Evolutionary conservation across 2,329 filamentous ascomycete genomes (phyloP), one percentile per base, ranked within the genome.

Genomic region (Aspergillus novoparasiticus): DNA sequence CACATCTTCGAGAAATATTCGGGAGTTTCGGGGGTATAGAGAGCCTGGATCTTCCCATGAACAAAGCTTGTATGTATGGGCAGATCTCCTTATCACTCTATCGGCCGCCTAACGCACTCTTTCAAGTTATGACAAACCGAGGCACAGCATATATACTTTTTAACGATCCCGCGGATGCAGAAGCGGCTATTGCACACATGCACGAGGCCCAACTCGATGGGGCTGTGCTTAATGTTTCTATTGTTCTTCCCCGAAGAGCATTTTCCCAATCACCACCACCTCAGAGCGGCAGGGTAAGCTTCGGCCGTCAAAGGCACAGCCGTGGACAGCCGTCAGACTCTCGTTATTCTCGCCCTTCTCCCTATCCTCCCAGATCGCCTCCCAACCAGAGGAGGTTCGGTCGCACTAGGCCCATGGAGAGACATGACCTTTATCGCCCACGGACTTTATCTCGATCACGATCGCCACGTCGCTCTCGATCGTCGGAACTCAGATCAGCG

Each of bases 171-270:
- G 83, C 86, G 57, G 90, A 94, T 67, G 94, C 95, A 28, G 93
- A 97, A 79, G 84, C 88, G 16, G 95, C 95, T 32, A 96, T 97
- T 70, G 88, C 94, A 21, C 92, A 96, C 76, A 98, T 99, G 95
- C 95, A 99, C 78, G 95, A 99, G 80, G 93, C 92, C n/a, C 92
- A 96, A 74, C 81, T 97, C 32, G 94, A 97, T 77, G 93, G 93
- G 58, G 87, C 89, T 26, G 84, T 88, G 45, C 89, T 97, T 73
- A 90, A 90, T 72, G 94, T 97, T 56, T 95, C 92, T 51, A 95
- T 97, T 68, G 92, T 97, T 30, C 83, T 96, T 41, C 93, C 93
- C 0, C 87, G 91, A 57, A 89, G 91, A 72, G 92, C 93, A 70
- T 92, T 97, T 72, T 94, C 92, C 8, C 88, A 88, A 21, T 88